Evolutionary conservation across 805 yeast genomes (phyloP), one percentile per base, ranked within the genome.

Genomic region (Ogataea wickerhamii): DNA sequence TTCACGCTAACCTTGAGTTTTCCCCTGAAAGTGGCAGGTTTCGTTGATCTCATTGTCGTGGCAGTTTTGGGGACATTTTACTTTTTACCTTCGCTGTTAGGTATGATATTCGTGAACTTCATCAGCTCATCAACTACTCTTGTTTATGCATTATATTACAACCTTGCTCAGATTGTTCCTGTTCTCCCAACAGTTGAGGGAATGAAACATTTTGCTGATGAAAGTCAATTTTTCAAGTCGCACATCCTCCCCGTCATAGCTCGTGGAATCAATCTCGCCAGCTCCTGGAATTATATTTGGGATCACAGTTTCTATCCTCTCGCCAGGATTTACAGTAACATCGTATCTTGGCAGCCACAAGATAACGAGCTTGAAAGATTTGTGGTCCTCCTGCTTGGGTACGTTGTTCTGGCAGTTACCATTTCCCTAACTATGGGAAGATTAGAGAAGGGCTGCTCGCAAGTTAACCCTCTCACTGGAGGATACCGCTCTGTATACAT

Each of bases 401-500:
- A 52, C 31, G 3, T 33, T 2, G 21, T 39, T 3, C 19, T 49
- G 10, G 48, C 41, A 1, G 4, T 37, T 2, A 11, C 37, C 0
- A 34, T 56, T 5, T 30, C 31, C 11, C 13, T 37, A 0, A 19
- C 41, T 3, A 58, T 60, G 64, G 34, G 43, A 24, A 38, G 37
- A 18, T 33, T 60, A 36, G 64, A 61, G 36, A 44, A 34, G 4
- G 52, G 55, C 1, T 55, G 62, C 27, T 48, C 67, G 1, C 61
- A 66, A 2, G 43, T 39, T 3, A 67, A 67, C 23, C 82, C 84
- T 1, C 48, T 78, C 2, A 48, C 61, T 31, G 81, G 83, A 0
- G 59, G 63, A 2, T 63, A 72, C 35, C 70, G 93, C 45, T 59
- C 64, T 8, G 35, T 74, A 2, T 82, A 76, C 52, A 68, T 71